Base-by-base conservation (phyloP, 179 eudicot genomes). In the Silene vulgaris region DNA sequence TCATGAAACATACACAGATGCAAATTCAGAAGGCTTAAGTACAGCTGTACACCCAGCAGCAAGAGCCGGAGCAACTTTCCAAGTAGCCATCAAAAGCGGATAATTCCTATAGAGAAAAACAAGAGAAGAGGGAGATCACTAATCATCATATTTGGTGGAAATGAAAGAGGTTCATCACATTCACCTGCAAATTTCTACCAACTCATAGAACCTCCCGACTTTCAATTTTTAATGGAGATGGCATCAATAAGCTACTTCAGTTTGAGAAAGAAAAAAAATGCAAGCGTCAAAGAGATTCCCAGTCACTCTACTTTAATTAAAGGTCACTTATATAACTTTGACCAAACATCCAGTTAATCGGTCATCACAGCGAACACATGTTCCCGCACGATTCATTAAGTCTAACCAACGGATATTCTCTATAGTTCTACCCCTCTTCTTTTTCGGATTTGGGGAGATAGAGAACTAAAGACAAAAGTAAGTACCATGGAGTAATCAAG, bases 21-120 rank as follows among this genome's bases (percentile, higher is more conserved):
- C 90, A 79, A 92, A 73, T 74, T 95, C 97, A 19, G 99, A 95
- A 19, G 99, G 99, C 82, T 95, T 95, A 77, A 95, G 93, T 77
- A 95, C 81, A 66, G 93, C 97, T 74, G 97, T 85, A 88, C 99
- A 95, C 5, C 99, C 99, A 82, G 99, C 99, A 65, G 99, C 97
- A 80, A 95, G 89, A 72, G 99, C 97, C 75, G 99, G 93, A 80
- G 99, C 99, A 82, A 96, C 99, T 88, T 96, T 96, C 99, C 99
- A 96, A 29, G 99, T 89, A 71, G 97, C 97, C 96, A 96, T 90
- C 78, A 96, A 78, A 72, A 96, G 84, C 59, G 99, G 99, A 78
- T 96, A 96, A 78, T 96, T 96, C 99, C 99, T 93, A 73, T 81
- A 78, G 48, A 40, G 48, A 77, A 23, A 66, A 14, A 76, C 26